Percentiles rank a stretch among this genome's conserved stretches.
These are phyloP conservation scores for Ceratocystis smalleyi DNA, from an alignment of 2,329 filamentous ascomycete species.

Conservation along the genomic window DNA sequence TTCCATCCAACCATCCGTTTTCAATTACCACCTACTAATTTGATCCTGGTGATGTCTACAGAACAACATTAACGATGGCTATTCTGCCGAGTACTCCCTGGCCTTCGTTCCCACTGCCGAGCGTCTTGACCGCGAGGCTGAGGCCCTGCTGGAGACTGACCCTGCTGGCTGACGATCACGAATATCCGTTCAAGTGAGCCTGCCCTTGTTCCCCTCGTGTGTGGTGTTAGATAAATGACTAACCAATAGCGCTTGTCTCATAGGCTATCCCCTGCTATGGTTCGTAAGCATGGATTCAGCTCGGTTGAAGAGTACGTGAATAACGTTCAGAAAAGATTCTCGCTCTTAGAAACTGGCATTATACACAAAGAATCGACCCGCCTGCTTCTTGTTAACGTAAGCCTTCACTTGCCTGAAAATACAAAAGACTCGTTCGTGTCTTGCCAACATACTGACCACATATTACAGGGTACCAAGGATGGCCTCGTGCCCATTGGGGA, in stretches of 20 bases:
- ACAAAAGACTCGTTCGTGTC: no score
- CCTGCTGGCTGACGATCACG: constrained; percentile 44
- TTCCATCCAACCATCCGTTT: no score
- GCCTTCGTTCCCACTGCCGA: constrained; percentile 47
- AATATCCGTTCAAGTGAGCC: constrained; percentile 45
- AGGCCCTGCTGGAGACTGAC: constrained; percentile 35
- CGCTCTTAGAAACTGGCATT: constrained; percentile 43
- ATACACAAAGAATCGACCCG: constrained; percentile 39
- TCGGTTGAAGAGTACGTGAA: constrained; percentile 39
- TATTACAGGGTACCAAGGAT: constrained; percentile 40
- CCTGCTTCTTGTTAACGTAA: constrained; percentile 45
- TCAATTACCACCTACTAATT: neutral
- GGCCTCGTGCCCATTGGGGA: constrained; percentile 55
- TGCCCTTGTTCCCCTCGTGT: neutral
- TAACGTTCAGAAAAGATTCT: constrained; percentile 44
- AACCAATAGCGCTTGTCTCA: neutral
- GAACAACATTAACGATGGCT: constrained; percentile 48
- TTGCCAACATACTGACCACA: neutral
- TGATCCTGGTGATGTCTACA: constrained; percentile 18
- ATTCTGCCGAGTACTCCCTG: constrained; percentile 47
- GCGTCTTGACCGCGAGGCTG: constrained; percentile 37
- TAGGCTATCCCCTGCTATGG: constrained; percentile 39
- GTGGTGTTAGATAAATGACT: constrained; percentile 6
- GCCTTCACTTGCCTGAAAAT: constrained; percentile 18
- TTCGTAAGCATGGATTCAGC: constrained; percentile 46